Percentiles rank a stretch among this genome's conserved stretches.
phyloP scores from a whole-genome alignment of 169 alveolate species.

The Plasmodium sp. region DNA sequence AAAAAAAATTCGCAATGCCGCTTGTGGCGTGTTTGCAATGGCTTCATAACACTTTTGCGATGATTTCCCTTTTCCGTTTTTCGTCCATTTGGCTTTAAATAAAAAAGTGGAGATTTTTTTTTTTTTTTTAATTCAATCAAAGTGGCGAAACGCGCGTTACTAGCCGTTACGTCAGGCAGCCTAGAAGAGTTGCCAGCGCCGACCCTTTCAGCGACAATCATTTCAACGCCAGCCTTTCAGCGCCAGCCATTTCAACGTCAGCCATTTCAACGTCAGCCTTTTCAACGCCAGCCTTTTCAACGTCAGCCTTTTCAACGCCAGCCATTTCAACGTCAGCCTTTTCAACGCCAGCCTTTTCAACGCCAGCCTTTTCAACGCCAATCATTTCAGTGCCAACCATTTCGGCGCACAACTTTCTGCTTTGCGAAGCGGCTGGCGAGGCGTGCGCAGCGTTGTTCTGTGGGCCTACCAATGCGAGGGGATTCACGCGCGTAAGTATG shows the following conservation, averaged over 20 bases:
- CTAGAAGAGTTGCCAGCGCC: not conserved
- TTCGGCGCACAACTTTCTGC: not conserved
- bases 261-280: too few species aligned
- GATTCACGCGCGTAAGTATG: not conserved
- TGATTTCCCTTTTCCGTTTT: not conserved
- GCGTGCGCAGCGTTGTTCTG: not conserved
- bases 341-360: too few species aligned
- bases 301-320: too few species aligned
- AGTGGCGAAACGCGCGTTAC: not conserved
- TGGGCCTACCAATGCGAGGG: not conserved
- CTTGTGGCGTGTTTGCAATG: not conserved
- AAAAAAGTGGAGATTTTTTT: not conserved
- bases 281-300: too few species aligned
- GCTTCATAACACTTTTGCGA: not conserved
- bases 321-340: too few species aligned
- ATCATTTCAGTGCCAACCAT: too few species aligned
- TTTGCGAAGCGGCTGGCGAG: not conserved
- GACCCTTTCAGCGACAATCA: not conserved
- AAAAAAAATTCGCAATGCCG: not conserved
- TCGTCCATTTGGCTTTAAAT: not conserved
- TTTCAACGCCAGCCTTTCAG: not conserved
- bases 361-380: too few species aligned
- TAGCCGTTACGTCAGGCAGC: not conserved
- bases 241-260: too few species aligned
- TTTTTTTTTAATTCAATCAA: not conserved